Evolutionary conservation across 306 rosid genomes (phyloP).

Genomic region (Quercus parvula): DNA sequence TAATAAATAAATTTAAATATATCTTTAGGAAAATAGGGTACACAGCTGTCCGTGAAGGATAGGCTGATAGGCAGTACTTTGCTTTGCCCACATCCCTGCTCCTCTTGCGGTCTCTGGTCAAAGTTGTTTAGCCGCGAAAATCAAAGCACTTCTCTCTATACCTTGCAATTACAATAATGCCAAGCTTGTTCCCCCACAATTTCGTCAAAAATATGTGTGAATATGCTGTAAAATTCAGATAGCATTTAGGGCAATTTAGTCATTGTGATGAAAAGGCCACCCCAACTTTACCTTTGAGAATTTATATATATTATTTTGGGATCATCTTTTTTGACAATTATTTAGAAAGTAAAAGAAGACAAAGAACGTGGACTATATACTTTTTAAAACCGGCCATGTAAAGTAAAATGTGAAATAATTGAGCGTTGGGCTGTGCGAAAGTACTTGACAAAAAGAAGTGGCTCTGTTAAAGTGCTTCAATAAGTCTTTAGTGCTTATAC

Average conservation of each 20-base stretch:
- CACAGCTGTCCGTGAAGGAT: not conserved
- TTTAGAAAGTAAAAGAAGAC: conserved; percentile 32
- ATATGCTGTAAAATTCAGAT: not conserved
- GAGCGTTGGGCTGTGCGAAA: conserved; percentile 51
- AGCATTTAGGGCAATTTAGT: not conserved
- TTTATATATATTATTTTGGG: not conserved
- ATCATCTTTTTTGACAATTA: not conserved
- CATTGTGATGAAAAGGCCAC: not conserved
- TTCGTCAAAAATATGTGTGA: not conserved
- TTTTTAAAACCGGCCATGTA: conserved; percentile 10
- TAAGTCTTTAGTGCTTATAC: not conserved
- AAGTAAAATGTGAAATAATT: conserved; percentile 48
- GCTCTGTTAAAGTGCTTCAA: conserved; percentile 5
- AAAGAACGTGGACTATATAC: conserved; percentile 19
- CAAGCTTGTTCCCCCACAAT: not conserved
- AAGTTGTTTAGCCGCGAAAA: not conserved
- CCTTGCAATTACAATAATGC: not conserved
- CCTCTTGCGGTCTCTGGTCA: not conserved
- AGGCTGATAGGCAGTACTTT: not conserved
- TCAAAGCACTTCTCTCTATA: not conserved
- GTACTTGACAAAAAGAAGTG: conserved; percentile 19
- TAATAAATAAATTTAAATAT: not conserved
- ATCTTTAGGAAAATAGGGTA: not conserved
- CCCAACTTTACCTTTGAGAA: not conserved
- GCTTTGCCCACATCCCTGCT: not conserved